A percentile compares a stretch with the other conserved stretches of the same genome.
Evolutionary conservation across 2,329 filamentous ascomycete genomes (phyloP).

Genomic region (Pseudonectria buxi): DNA sequence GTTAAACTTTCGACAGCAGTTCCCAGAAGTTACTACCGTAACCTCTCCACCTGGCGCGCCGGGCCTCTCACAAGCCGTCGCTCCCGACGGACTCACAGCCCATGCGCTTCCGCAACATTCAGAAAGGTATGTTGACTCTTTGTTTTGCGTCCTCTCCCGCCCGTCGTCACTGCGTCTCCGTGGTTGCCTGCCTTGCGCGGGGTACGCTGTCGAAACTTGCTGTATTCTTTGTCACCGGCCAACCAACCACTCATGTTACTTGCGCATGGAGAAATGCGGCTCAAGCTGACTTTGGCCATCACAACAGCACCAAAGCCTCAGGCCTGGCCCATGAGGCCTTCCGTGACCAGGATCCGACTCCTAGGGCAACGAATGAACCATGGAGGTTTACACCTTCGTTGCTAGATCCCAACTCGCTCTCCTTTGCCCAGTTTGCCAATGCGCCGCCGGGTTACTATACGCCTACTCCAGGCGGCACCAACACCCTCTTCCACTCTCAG

Average conservation of each 20-base stretch:
- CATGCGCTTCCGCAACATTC: constrained; percentile 14
- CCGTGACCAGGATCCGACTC: constrained; percentile 73
- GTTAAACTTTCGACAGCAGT: constrained; percentile 75
- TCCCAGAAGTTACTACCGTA: constrained; percentile 62
- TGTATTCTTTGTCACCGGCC: too few relatives aligned
- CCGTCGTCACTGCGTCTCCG: not conserved
- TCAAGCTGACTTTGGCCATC: constrained; percentile 8
- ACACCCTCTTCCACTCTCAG: constrained; percentile 74
- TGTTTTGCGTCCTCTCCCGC: not conserved
- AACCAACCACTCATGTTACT: not conserved
- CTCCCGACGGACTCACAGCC: constrained; percentile 15
- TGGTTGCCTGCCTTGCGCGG: not conserved
- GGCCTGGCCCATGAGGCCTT: constrained; percentile 30
- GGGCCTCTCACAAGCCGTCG: constrained; percentile 30
- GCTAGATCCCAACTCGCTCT: constrained; percentile 77
- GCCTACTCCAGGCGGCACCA: constrained; percentile 74
- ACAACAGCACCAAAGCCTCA: constrained; percentile 13
- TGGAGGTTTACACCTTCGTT: constrained; percentile 87
- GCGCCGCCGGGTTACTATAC: constrained; percentile 81
- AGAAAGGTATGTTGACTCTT: constrained; percentile 22
- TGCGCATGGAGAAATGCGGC: not conserved
- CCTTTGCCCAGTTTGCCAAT: constrained; percentile 72
- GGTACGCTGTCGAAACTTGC: not conserved
- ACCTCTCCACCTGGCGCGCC: constrained; percentile 38
- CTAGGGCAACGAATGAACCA: constrained; percentile 69